Conservation (phyloP, 345 rosid species). For the Eucalyptus regnans region DNA sequence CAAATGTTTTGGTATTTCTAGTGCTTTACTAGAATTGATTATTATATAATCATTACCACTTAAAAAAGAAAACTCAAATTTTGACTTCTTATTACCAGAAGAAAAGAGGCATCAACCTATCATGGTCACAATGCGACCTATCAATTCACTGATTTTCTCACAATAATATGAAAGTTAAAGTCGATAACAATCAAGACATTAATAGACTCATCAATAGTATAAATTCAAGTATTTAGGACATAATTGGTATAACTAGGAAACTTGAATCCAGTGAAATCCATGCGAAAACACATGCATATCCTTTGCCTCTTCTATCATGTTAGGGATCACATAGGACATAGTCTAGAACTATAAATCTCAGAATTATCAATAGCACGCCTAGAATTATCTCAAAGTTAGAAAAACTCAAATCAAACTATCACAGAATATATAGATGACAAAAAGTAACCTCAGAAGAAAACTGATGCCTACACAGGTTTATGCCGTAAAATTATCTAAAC, state of each 20-base stretch:
- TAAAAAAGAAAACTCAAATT: too few species aligned
- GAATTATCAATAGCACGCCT: not conserved
- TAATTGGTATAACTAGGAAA: not conserved
- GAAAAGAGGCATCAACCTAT: not conserved
- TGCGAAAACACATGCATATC: not conserved
- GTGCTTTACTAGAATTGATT: too few species aligned
- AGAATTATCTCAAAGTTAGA: not conserved
- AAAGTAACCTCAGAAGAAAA: not conserved
- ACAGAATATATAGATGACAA: not conserved
- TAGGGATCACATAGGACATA: not conserved
- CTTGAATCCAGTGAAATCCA: not conserved
- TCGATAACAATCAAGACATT: not conserved
- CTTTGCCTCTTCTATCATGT: not conserved
- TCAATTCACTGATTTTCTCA: not conserved
- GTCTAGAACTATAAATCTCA: not conserved
- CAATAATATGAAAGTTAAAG: not conserved
- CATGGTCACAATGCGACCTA: not conserved
- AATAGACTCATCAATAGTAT: not conserved
- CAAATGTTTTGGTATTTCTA: too few species aligned
- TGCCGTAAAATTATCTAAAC: not conserved
- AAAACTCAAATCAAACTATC: not conserved
- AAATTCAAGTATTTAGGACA: not conserved
- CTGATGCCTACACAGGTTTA: not conserved
- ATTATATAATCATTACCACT: too few species aligned
- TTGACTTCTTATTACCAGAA: too few species aligned